Evolutionary conservation across 495 filamentous ascomycete species (phyloP), one percentile per base, ranked within the genome.

Genomic region (Penicillium lividum): DNA sequence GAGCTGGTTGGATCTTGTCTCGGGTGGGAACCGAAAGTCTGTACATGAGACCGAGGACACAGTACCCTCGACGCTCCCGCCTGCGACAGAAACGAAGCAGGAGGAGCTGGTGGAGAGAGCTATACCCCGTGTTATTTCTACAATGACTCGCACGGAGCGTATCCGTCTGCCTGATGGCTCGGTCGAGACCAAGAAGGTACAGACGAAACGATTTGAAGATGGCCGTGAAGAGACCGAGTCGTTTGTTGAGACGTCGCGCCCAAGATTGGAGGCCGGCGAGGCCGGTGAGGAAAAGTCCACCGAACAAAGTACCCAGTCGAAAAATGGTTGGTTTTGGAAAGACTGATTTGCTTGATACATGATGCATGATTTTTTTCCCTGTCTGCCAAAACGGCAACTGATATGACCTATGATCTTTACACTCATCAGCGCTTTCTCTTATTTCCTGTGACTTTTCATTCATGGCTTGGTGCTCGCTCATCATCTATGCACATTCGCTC

Each of bases 181-280:
- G 5, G 69, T 86, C 5, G 76, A 81, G 47, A 89, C 82, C 5
- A 84, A 77, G 58, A 80, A 81, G n/a, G 70, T 83, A 10, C 68
- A 84, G 11, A 87, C 83, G 47, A 85, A 83, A 66, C 73, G 80
- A 6, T 90, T 83, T 63, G 75, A 82, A 0, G 86, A 90, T 75
- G 87, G 87, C 5, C 72, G 80, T 22, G 86, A 87, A 61, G 83
- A 86, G 61, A 82, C 62, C 28, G 79, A 82, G 7, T 80, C 82
- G 13, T 72, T 68, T 11, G 68, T 73, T 8, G 75, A 80, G 46
- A 59, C 71, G 13, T 61, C 64, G 27, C 69, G 70, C 48, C 57
- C 54, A 2, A 62, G 53, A 13, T 54, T 54, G n/a, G 40, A 59
- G 13, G 22, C 56, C 59, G 18, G 27, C 6, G 40, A 59, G 13